These are phyloP conservation scores for Pleurotus cornucopiae DNA, from an alignment of 768 basidiomycete genomes.

Conservation along the genomic window DNA sequence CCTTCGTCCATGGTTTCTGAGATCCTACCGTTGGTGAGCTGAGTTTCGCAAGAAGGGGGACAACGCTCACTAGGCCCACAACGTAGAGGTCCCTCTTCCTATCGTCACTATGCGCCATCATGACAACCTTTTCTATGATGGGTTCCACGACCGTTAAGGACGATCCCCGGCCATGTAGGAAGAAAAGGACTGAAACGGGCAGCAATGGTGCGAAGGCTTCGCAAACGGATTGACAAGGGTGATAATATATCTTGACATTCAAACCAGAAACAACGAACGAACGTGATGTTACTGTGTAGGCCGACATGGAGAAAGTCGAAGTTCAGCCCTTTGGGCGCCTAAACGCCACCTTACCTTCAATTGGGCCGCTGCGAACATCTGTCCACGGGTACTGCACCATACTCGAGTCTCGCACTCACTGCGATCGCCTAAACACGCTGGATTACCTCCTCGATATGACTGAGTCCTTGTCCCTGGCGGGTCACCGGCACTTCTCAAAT, in stretches of 20 bases:
- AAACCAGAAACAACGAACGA: background rate
- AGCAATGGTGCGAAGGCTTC: background rate
- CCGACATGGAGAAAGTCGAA: too few relatives aligned
- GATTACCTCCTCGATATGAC: too few relatives aligned
- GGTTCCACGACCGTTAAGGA: conserved; percentile 24
- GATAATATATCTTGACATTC: background rate
- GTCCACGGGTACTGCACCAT: too few relatives aligned
- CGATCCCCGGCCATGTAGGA: conserved; percentile 38
- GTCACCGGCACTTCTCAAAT: too few relatives aligned
- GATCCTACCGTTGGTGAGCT: conserved; percentile 29
- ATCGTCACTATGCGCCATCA: conserved; percentile 12
- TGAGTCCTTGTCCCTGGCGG: too few relatives aligned
- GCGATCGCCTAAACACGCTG: too few relatives aligned
- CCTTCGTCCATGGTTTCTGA: conserved; percentile 41
- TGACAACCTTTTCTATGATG: conserved; percentile 21
- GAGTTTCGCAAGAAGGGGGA: background rate
- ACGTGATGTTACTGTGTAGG: background rate
- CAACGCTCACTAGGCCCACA: conserved; percentile 31
- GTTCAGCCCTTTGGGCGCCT: too few relatives aligned
- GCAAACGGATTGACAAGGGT: background rate
- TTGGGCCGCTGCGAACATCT: too few relatives aligned
- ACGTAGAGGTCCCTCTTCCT: conserved; percentile 24
- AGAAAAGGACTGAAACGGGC: conserved; percentile 33
- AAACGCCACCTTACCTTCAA: too few relatives aligned
- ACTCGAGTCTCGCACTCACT: too few relatives aligned